Evolutionary conservation across 331 rosid species (phyloP).

Genomic region (Rhamnella rubrinervis): DNA sequence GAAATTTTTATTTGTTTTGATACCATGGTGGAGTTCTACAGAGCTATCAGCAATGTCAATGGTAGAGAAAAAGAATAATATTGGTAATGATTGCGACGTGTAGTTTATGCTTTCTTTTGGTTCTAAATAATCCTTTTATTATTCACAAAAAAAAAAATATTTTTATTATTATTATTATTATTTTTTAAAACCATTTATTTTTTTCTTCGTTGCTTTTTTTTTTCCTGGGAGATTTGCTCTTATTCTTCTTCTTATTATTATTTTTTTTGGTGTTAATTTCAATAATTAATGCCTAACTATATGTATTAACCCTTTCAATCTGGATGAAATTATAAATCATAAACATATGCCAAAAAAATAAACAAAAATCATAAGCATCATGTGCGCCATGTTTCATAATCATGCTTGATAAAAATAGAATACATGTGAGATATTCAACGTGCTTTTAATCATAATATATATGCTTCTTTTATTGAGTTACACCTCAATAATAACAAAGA

Average conservation of each 20-base stretch:
- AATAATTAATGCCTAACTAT: background rate
- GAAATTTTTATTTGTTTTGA: background rate
- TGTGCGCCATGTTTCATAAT: no score
- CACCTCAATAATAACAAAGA: no score
- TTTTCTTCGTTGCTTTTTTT: no score
- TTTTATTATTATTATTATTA: background rate
- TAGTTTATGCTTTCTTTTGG: conserved; percentile 34
- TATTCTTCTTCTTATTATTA: no score
- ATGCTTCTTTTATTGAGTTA: no score
- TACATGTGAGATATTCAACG: no score
- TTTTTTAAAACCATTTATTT: background rate
- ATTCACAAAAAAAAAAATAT: no score
- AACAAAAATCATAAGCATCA: background rate
- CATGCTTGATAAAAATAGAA: no score
- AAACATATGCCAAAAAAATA: background rate
- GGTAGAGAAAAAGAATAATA: conserved; percentile 49
- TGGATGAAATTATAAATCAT: background rate
- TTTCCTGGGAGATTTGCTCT: no score
- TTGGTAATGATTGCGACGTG: conserved; percentile 73
- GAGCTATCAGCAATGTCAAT: conserved; percentile 51
- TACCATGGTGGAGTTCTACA: conserved; percentile 35
- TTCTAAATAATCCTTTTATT: background rate
- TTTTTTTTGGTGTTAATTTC: no score
- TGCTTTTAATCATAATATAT: no score
- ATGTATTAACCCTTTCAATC: background rate